Evolutionary conservation across 768 basidiomycete species (phyloP).

Genomic region (Psilocybe tampanensis): DNA sequence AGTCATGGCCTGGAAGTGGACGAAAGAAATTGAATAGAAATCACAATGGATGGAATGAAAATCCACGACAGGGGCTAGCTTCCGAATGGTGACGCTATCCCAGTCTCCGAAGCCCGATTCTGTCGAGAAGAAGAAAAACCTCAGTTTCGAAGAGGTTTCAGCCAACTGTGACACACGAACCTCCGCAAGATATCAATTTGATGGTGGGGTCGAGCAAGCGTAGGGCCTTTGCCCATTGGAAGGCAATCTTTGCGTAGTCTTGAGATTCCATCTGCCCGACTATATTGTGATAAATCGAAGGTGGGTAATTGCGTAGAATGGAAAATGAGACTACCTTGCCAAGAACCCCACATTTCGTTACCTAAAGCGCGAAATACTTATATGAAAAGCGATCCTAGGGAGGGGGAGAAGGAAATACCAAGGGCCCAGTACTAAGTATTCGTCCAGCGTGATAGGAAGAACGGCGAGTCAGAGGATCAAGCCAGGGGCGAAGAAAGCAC

Average conservation of each 20-base stretch:
- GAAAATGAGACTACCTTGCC: slow-evolving; percentile 40
- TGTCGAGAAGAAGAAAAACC: slow-evolving; percentile 10
- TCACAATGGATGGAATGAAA: slow-evolving; percentile 50
- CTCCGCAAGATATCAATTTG: slow-evolving; percentile 57
- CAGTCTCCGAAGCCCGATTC: slow-evolving; percentile 45
- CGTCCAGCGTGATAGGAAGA: neutral
- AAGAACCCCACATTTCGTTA: slow-evolving; percentile 60
- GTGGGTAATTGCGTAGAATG: neutral
- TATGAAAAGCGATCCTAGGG: no score
- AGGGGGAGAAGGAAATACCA: no score
- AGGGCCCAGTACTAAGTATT: slow-evolving; percentile 36
- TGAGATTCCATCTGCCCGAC: slow-evolving; percentile 58
- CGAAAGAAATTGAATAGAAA: slow-evolving; percentile 4
- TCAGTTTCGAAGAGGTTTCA: neutral
- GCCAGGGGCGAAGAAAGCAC: neutral
- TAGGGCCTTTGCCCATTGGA: slow-evolving; percentile 64
- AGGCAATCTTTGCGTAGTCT: slow-evolving; percentile 58
- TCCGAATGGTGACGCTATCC: slow-evolving; percentile 42
- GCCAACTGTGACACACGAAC: slow-evolving; percentile 25
- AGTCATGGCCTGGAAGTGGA: neutral
- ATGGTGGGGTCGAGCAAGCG: slow-evolving; percentile 57
- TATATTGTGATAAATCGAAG: slow-evolving; percentile 9
- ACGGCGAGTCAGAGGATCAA: no score
- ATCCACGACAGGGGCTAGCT: slow-evolving; percentile 48
- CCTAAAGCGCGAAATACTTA: slow-evolving; percentile 37